Evolutionary conservation across 2,329 filamentous ascomycete genomes (phyloP).

Genomic region (Neonectria hederae): DNA sequence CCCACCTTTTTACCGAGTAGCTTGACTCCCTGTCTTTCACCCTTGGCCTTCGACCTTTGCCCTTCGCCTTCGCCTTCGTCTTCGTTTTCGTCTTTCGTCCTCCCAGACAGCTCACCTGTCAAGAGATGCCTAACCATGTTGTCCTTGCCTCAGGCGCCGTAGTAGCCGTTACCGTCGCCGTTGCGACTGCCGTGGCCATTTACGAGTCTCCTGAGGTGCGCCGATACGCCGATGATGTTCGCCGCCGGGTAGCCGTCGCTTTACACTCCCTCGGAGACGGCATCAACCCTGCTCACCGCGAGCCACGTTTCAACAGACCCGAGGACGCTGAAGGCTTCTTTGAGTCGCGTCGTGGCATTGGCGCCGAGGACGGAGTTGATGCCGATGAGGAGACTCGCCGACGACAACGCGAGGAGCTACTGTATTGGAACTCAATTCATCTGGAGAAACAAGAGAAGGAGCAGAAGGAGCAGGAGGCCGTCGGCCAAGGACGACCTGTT

Average conservation of each 20-base stretch:
- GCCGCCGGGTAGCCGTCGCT: conserved; percentile 68
- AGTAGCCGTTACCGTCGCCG: conserved; percentile 65
- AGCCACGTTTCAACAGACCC: conserved; percentile 71
- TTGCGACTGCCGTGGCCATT: conserved; percentile 67
- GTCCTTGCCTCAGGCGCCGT: conserved; percentile 65
- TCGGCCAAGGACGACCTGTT: conserved; percentile 18
- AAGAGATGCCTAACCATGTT: conserved; percentile 65
- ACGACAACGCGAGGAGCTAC: conserved; percentile 70
- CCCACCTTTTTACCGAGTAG: conserved; percentile 9
- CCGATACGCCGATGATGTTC: conserved; percentile 68
- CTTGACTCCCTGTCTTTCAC: neutral
- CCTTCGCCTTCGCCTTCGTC: too few relatives aligned
- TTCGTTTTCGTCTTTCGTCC: conserved; percentile 3
- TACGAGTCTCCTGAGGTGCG: conserved; percentile 73
- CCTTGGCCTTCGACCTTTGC: neutral
- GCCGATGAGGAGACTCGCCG: conserved; percentile 70
- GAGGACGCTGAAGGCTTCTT: conserved; percentile 73
- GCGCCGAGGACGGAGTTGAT: conserved; percentile 61
- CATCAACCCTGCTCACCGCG: conserved; percentile 58
- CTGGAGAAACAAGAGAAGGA: conserved; percentile 57
- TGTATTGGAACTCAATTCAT: conserved; percentile 71
- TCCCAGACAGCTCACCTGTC: neutral
- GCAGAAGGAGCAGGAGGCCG: conserved; percentile 31
- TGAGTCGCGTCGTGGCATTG: conserved; percentile 56
- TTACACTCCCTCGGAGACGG: conserved; percentile 68